phyloP scores from a whole-genome alignment of 768 basidiomycete species.

The Tephrocybe sp. region DNA sequence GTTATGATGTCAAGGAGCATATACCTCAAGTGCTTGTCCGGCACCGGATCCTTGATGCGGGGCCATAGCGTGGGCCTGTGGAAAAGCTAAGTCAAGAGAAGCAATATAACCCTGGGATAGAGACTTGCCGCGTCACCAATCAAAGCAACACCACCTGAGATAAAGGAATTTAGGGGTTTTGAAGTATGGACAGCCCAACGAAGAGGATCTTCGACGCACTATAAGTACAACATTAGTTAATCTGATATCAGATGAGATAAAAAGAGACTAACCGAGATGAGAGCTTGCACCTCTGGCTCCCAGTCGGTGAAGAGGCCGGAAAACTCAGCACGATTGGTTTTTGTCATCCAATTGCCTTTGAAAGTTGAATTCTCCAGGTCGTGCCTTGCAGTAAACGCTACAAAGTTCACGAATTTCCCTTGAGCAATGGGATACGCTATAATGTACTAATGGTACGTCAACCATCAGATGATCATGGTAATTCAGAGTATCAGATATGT shows the following conservation, averaged over 20 bases:
- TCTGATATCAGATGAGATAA: background rate
- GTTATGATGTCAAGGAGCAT: background rate
- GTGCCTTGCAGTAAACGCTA: conserved; percentile 50
- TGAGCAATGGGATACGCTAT: conserved; percentile 62
- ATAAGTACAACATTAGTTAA: background rate
- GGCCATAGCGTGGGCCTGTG: conserved; percentile 52
- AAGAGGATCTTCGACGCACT: conserved; percentile 54
- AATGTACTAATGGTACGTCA: conserved; percentile 43
- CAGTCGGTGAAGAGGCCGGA: conserved; percentile 45
- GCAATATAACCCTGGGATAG: background rate
- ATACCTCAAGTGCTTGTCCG: conserved; percentile 57
- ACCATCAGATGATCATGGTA: conserved; percentile 2
- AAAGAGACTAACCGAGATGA: conserved; percentile 47
- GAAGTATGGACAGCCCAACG: conserved; percentile 68
- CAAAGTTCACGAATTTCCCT: conserved; percentile 62
- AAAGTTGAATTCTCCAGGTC: conserved; percentile 53
- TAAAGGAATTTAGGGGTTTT: conserved; percentile 49
- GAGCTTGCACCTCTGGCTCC: conserved; percentile 58
- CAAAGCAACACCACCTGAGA: conserved; percentile 48
- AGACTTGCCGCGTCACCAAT: conserved; percentile 50
- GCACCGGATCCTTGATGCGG: conserved; percentile 61
- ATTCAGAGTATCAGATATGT: background rate
- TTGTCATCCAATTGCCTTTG: conserved; percentile 51
- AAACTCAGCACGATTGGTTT: conserved; percentile 45
- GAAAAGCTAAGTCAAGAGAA: background rate